Evolutionary conservation across 345 rosid species (phyloP).

Genomic region (Chamaenerion angustifolium): DNA sequence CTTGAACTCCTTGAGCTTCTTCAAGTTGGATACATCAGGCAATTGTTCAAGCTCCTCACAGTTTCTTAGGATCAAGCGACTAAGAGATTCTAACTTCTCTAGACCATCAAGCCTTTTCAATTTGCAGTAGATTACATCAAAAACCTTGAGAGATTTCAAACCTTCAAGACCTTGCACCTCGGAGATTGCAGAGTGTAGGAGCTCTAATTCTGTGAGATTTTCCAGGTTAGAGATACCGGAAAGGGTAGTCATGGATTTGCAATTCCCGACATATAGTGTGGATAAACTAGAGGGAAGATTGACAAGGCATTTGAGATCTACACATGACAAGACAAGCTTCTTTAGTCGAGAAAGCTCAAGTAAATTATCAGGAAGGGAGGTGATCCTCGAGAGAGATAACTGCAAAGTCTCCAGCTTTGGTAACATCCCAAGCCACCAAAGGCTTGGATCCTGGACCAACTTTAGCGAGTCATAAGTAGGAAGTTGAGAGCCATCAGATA

Average conservation of each 20-base stretch:
- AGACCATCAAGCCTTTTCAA: constrained; percentile 10
- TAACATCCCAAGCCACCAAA: constrained; percentile 9
- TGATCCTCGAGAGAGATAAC: constrained; percentile 9
- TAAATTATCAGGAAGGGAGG: constrained; percentile 4
- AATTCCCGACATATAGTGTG: constrained; percentile 9
- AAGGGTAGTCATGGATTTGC: constrained; percentile 12
- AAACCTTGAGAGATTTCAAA: constrained; percentile 11
- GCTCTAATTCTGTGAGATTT: constrained; percentile 11
- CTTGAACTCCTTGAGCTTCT: constrained; percentile 9
- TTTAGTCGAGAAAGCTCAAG: constrained; percentile 7
- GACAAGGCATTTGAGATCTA: constrained; percentile 6
- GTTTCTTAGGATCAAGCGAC: constrained; percentile 8
- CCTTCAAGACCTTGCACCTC: constrained; percentile 12
- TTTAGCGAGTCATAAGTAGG: constrained; percentile 7
- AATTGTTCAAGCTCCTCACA: constrained; percentile 9
- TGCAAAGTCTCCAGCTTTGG: constrained; percentile 12
- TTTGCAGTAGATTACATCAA: constrained; percentile 10
- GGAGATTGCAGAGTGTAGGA: constrained; percentile 10
- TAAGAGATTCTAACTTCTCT: constrained; percentile 9
- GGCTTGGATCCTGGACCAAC: constrained; percentile 5
- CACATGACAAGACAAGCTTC: constrained; percentile 13
- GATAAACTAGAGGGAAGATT: constrained; percentile 10
- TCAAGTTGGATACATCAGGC: constrained; percentile 12
- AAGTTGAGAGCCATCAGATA: constrained; percentile 10
- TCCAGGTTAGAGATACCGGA: constrained; percentile 9